Percentiles rank a stretch among this genome's conserved stretches.
Conservation (phyloP, 257 asterid genomes). For the Fraxinus americana region DNA sequence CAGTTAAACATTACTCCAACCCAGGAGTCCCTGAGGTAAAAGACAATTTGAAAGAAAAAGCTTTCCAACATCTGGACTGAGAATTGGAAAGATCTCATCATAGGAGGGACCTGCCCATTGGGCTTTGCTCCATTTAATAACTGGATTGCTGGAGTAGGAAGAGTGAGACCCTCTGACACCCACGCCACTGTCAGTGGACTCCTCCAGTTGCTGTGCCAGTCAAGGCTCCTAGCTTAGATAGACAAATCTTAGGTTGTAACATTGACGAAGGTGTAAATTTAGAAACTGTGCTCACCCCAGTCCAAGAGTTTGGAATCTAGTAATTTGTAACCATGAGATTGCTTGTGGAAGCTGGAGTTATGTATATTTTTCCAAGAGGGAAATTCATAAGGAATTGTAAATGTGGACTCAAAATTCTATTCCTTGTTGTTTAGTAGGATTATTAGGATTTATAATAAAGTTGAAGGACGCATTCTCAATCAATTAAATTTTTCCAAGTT, state of each 20-base stretch:
- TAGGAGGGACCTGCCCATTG: background rate
- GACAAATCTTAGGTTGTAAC: background rate
- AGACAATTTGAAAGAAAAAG: background rate
- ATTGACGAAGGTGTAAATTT: background rate
- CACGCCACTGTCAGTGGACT: background rate
- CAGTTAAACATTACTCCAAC: background rate
- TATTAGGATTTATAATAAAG: background rate
- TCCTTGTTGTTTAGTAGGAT: background rate
- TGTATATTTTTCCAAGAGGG: background rate
- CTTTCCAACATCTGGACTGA: background rate
- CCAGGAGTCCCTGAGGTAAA: background rate
- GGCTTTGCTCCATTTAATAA: background rate
- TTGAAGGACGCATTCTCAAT: background rate
- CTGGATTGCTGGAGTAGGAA: too few species aligned
- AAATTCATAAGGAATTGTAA: background rate
- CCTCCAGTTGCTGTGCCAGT: background rate
- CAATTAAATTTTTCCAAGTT: background rate
- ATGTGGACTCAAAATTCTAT: background rate
- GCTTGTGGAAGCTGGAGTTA: background rate
- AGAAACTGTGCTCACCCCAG: background rate
- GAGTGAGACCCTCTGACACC: background rate
- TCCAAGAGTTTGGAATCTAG: background rate
- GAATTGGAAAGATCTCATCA: background rate
- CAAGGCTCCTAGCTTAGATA: background rate
- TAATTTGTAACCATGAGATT: background rate